phyloP scores from a whole-genome alignment of 1,284 basidiomycete species.

The Malassezia sp. region DNA sequence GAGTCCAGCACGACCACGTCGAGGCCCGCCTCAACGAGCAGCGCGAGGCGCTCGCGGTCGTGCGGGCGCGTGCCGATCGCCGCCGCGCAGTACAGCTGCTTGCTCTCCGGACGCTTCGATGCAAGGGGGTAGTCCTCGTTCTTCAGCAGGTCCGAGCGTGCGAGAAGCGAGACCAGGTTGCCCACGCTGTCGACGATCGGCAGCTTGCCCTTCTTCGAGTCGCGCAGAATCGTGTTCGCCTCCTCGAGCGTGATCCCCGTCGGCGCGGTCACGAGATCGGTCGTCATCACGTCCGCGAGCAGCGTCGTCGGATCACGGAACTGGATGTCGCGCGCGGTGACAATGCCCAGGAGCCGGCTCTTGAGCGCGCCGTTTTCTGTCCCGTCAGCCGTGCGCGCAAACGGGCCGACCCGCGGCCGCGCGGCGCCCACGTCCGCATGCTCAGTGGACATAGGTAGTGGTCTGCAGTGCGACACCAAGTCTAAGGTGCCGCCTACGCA shows the following conservation, averaged over 20 bases:
- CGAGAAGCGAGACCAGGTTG: conserved; percentile 37
- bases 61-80: conserved; percentile 84
- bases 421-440: conserved; percentile 7
- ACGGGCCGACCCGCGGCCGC: conserved; percentile 25
- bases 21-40: conserved; percentile 84
- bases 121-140: conserved; percentile 95
- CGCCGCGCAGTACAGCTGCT: conserved; percentile 95
- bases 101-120: conserved; percentile 77
- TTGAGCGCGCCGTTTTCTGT: conserved; percentile 73
- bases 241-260: conserved; percentile 60
- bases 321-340: conserved; percentile 90
- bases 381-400: conserved; percentile 16
- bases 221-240: conserved; percentile 87
- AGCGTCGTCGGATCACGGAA: conserved; percentile 63
- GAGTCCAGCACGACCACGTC: conserved; percentile 94
- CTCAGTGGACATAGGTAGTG: conserved; percentile 49
- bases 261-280: conserved; percentile 39
- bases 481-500: conserved; percentile 60
- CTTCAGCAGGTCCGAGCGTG: conserved; percentile 87
- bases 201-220: conserved; percentile 95
- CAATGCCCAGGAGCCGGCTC: conserved; percentile 87
- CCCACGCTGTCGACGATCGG: conserved; percentile 49
- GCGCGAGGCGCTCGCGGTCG: conserved; percentile 70
- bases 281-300: conserved; percentile 83
- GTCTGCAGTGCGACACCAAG: conserved; percentile 62